These are phyloP conservation scores for Rhodotorula sp. DNA, from an alignment of 1,284 basidiomycete species.

Conservation along the genomic window DNA sequence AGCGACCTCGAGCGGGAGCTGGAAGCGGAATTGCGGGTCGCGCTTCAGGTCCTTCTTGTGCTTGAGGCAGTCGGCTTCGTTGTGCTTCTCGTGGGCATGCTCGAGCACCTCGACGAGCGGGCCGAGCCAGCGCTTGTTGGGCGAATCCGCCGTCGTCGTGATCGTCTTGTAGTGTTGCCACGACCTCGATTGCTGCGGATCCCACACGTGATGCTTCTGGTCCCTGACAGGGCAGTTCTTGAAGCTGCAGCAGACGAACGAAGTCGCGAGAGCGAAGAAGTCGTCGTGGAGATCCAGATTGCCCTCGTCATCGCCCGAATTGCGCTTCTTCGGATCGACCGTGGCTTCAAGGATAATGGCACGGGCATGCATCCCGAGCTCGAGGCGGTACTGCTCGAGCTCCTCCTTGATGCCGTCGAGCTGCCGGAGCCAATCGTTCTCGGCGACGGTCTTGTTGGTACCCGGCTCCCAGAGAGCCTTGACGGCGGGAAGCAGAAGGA, in stretches of 20 bases:
- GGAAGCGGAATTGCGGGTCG: background rate
- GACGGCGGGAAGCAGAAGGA: background rate
- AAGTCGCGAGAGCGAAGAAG: constrained; percentile 10
- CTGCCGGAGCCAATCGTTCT: background rate
- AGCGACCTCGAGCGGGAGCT: constrained; percentile 2
- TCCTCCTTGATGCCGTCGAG: background rate
- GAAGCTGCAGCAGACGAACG: constrained; percentile 2
- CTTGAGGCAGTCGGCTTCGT: too few relatives aligned
- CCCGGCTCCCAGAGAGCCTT: background rate
- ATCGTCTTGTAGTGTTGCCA: too few relatives aligned
- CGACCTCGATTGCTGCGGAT: too few relatives aligned
- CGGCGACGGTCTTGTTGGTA: background rate
- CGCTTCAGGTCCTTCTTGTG: too few relatives aligned
- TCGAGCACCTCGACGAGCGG: background rate
- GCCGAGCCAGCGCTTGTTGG: background rate
- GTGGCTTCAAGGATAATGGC: constrained; percentile 1
- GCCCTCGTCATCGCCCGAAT: background rate
- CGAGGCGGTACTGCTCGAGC: constrained; percentile 1
- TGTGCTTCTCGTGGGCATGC: background rate
- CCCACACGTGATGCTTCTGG: too few relatives aligned
- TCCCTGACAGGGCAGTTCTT: background rate
- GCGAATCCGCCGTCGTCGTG: too few relatives aligned
- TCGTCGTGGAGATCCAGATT: background rate
- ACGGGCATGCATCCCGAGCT: background rate
- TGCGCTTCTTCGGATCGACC: background rate